Evolutionary conservation across 306 rosid genomes (phyloP).

Genomic region (Nissolia schottii): DNA sequence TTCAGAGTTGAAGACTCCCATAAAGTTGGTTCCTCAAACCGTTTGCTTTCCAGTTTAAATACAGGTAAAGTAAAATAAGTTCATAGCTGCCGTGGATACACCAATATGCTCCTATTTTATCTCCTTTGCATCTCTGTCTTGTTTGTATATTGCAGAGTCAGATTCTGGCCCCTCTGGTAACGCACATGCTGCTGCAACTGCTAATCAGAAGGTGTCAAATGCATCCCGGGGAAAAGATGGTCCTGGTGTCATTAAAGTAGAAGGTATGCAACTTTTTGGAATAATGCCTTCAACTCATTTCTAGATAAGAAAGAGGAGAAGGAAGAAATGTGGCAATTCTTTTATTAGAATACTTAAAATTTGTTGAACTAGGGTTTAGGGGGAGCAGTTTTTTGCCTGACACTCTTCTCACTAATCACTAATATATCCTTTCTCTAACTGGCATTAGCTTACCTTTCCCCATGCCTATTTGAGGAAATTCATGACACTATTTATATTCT

Average conservation of each 20-base stretch:
- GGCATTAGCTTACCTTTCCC: not conserved
- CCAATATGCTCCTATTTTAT: not conserved
- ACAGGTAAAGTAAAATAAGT: slow-evolving; percentile 50
- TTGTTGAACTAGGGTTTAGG: slow-evolving; percentile 2
- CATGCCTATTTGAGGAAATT: slow-evolving; percentile 15
- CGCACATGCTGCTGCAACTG: slow-evolving; percentile 36
- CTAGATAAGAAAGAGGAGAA: not conserved
- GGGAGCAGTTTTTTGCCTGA: not conserved
- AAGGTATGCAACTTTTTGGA: slow-evolving; percentile 47
- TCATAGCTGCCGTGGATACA: not conserved
- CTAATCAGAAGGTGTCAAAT: slow-evolving; percentile 69
- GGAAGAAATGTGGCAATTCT: not conserved
- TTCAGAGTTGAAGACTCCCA: slow-evolving; percentile 81
- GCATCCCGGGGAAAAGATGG: slow-evolving; percentile 58
- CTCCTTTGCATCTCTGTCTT: slow-evolving; percentile 25
- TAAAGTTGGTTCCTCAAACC: slow-evolving; percentile 59
- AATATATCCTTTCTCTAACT: not conserved
- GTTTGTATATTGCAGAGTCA: slow-evolving; percentile 41
- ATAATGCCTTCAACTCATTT: not conserved
- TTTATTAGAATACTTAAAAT: not conserved
- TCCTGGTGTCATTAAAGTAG: slow-evolving; percentile 56
- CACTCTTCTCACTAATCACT: not conserved
- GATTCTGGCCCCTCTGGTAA: slow-evolving; percentile 50
- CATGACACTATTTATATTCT: not conserved
- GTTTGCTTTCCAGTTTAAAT: slow-evolving; percentile 57